phyloP scores from a whole-genome alignment of 225 moss, liverwort and hornwort species.

The Marchantia paleacea region DNA sequence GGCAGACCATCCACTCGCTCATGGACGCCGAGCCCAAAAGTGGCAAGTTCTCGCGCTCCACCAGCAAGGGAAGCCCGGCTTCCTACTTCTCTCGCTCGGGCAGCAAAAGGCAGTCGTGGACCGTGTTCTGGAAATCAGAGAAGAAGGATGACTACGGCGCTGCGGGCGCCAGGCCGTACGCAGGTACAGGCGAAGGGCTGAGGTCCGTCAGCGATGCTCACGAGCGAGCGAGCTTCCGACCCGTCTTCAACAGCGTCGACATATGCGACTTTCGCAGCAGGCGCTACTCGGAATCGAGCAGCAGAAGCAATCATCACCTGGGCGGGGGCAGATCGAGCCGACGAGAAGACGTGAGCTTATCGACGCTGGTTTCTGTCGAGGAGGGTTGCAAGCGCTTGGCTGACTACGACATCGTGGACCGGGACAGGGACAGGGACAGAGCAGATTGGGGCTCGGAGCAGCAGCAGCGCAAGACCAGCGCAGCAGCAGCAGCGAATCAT shows the following conservation, averaged over 20 bases:
- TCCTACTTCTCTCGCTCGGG: conserved; percentile 23
- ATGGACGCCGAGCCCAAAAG: conserved; percentile 19
- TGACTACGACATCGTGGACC: neutral
- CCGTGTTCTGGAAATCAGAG: conserved; percentile 14
- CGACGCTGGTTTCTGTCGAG: conserved; percentile 3
- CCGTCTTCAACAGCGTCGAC: neutral
- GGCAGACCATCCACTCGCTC: conserved; percentile 17
- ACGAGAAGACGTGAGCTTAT: conserved; percentile 4
- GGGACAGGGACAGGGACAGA: conserved; percentile 1
- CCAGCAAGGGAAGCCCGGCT: conserved; percentile 18
- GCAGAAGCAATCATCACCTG: neutral
- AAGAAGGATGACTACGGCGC: conserved; percentile 4
- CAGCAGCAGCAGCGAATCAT: neutral
- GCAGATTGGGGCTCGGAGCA: neutral
- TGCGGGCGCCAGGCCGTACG: neutral
- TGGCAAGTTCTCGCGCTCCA: conserved; percentile 22
- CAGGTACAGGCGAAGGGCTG: neutral
- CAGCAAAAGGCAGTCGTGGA: conserved; percentile 18
- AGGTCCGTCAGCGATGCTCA: neutral
- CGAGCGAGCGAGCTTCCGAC: neutral
- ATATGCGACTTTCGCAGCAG: neutral
- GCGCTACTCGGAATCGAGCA: neutral
- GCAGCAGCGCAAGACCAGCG: neutral
- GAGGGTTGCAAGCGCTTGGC: neutral
- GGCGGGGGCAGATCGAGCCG: neutral